Conservation (phyloP, 129 eudicot species). For the Pseudognaphalium luteoalbum region DNA sequence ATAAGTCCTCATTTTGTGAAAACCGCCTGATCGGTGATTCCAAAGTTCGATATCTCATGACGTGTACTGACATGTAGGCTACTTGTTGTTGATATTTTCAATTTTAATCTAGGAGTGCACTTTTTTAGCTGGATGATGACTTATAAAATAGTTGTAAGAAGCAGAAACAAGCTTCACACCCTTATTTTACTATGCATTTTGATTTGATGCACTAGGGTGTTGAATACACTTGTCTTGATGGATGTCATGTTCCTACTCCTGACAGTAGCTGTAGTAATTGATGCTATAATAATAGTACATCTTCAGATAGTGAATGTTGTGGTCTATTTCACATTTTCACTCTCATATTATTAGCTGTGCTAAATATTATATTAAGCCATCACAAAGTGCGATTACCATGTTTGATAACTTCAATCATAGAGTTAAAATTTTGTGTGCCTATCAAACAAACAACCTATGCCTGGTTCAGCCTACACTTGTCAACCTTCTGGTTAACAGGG, state of each 20-base stretch:
- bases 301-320: constrained; percentile 12
- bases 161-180: constrained; percentile 15
- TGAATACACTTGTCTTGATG: neutral
- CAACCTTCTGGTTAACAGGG: neutral
- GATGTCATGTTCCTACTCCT: constrained; percentile 8
- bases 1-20: constrained; percentile 47
- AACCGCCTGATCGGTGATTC: constrained; percentile 20
- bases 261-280: constrained; percentile 14
- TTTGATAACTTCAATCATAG: neutral
- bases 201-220: constrained; percentile 4
- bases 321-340: neutral
- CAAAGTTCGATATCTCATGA: neutral
- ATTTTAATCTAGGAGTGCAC: constrained; percentile 30
- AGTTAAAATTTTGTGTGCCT: neutral
- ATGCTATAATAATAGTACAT: constrained; percentile 15
- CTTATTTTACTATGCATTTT: constrained; percentile 18
- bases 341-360: neutral
- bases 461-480: neutral
- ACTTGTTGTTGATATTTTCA: constrained; percentile 26
- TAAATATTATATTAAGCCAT: constrained; percentile 12
- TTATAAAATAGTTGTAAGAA: constrained; percentile 25
- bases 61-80: constrained; percentile 14
- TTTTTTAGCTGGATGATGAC: constrained; percentile 20
- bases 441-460: neutral
- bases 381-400: neutral